A percentile compares a stretch with the other conserved stretches of the same genome.
Conservation (phyloP, 192 early-diverging fungal species). For the Entomortierella lignicola region DNA sequence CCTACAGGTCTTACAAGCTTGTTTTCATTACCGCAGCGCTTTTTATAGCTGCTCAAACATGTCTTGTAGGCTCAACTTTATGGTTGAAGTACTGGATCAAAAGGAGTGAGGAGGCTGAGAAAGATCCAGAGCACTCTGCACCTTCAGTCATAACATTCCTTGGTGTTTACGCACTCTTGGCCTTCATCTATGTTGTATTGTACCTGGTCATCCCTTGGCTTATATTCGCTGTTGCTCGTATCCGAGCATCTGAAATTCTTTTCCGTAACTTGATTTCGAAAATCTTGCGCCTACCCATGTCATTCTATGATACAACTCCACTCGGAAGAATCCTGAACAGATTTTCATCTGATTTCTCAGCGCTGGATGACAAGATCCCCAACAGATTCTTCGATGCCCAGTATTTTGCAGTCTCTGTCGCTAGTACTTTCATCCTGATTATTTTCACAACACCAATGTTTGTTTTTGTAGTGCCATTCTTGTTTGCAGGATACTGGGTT, state of each 20-base stretch:
- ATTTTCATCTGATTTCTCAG: constrained; percentile 51
- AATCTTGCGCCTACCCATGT: constrained; percentile 70
- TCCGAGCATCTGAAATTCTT: constrained; percentile 70
- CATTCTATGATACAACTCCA: constrained; percentile 76
- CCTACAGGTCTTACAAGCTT: constrained; percentile 18
- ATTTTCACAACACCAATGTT: constrained; percentile 28
- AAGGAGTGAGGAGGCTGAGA: background rate
- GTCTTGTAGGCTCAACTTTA: constrained; percentile 61
- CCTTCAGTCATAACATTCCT: constrained; percentile 23
- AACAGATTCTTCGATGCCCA: constrained; percentile 26
- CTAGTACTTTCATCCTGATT: constrained; percentile 27
- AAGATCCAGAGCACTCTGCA: background rate
- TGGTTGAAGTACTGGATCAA: constrained; percentile 71
- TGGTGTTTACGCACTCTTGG: constrained; percentile 25
- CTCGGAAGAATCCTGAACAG: constrained; percentile 75
- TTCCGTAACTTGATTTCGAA: constrained; percentile 72
- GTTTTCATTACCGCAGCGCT: constrained; percentile 60
- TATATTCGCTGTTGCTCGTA: constrained; percentile 30
- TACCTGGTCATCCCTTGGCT: constrained; percentile 21
- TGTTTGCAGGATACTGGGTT: constrained; percentile 39
- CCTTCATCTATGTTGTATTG: constrained; percentile 18
- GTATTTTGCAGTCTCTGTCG: constrained; percentile 35
- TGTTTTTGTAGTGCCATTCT: constrained; percentile 9
- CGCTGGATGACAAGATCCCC: constrained; percentile 28
- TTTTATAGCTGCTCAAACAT: constrained; percentile 55